phyloP scores from a whole-genome alignment of 192 early-diverging fungal species.

The Coemansia sp. region DNA sequence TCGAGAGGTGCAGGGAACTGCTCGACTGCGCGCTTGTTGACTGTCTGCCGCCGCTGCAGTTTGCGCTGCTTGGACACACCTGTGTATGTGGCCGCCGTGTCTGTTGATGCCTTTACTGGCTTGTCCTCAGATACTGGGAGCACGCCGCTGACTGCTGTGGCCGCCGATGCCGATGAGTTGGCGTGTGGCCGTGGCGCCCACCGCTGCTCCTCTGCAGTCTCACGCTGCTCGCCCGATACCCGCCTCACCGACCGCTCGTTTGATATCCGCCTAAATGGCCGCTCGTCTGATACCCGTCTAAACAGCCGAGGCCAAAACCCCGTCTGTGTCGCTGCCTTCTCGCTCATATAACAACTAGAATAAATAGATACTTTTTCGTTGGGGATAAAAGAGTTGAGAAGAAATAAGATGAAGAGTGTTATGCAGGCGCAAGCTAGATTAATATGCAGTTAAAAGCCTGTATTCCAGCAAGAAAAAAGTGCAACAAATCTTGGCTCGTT shows the following conservation, averaged over 20 bases:
- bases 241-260: not conserved
- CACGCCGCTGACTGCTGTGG: slow-evolving; percentile 19
- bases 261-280: not conserved
- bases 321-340: slow-evolving; percentile 8
- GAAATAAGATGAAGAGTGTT: not conserved
- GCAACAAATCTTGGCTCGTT: no score
- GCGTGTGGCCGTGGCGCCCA: slow-evolving; percentile 27
- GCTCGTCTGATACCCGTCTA: not conserved
- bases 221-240: not conserved
- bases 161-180: slow-evolving; percentile 35
- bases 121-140: not conserved
- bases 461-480: not conserved
- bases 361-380: not conserved
- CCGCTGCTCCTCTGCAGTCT: slow-evolving; percentile 1
- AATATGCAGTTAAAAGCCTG: slow-evolving; percentile 1
- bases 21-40: not conserved
- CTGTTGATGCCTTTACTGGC: not conserved
- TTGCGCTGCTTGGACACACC: slow-evolving; percentile 2
- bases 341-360: not conserved
- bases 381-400: not conserved
- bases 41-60: slow-evolving; percentile 3
- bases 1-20: not conserved
- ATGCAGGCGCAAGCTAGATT: not conserved
- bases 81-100: not conserved
- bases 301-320: slow-evolving; percentile 36